Evolutionary conservation across 306 rosid genomes (phyloP).

Genomic region (Datisca glomerata): DNA sequence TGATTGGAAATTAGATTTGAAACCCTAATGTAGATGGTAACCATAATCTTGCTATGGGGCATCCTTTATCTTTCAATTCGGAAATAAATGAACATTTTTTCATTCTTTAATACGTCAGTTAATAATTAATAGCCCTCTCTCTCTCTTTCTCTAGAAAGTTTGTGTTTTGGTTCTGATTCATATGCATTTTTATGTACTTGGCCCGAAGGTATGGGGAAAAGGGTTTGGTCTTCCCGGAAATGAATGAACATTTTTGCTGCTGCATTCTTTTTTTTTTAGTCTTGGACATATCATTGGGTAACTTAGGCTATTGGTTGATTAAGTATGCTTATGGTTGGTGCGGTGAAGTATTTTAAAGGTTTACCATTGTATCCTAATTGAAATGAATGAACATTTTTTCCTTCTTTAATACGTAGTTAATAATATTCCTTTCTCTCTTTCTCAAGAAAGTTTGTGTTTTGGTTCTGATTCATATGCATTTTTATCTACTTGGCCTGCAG

Average conservation of each 20-base stretch:
- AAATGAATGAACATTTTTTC: background rate
- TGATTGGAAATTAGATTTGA: background rate
- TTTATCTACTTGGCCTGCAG: slow-evolving; percentile 28
- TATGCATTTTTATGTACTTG: too few relatives aligned
- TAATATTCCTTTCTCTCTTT: background rate
- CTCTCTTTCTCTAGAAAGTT: too few relatives aligned
- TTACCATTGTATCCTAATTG: too few relatives aligned
- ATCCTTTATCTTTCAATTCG: background rate
- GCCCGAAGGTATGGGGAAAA: too few relatives aligned
- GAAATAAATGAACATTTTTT: background rate
- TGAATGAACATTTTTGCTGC: too few relatives aligned
- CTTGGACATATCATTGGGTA: too few relatives aligned
- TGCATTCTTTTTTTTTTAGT: too few relatives aligned
- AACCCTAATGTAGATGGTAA: too few relatives aligned
- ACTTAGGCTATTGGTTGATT: background rate
- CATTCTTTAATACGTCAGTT: background rate
- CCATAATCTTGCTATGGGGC: background rate
- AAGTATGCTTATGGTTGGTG: background rate
- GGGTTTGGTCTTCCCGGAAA: too few relatives aligned
- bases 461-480: background rate
- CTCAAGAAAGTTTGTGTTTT: too few relatives aligned
- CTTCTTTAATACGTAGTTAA: background rate
- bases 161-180: too few relatives aligned
- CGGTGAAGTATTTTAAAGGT: too few relatives aligned
- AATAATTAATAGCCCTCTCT: background rate